Evolutionary conservation across 2,329 filamentous ascomycete species (phyloP).

Genomic region (Fusarium sp.): DNA sequence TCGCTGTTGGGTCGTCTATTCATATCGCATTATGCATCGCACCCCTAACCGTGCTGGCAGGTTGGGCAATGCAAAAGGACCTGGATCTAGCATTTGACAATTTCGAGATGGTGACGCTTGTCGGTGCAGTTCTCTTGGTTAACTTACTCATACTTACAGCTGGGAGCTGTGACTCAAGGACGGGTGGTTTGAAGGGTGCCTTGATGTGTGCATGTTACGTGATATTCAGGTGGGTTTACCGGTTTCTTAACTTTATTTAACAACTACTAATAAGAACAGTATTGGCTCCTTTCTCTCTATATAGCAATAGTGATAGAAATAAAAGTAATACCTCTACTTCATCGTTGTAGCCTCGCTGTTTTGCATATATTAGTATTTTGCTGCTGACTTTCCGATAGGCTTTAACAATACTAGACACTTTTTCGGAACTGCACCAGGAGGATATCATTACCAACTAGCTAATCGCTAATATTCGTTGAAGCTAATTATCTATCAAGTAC

Average conservation of each 20-base stretch:
- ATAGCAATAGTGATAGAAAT: background rate
- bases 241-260: too few species aligned
- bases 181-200: conserved; percentile 63
- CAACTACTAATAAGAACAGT: too few species aligned
- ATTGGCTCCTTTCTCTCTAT: background rate
- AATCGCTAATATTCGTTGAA: too few species aligned
- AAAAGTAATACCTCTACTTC: fast-evolving
- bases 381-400: background rate
- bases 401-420: too few species aligned
- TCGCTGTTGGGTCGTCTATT: conserved; percentile 69
- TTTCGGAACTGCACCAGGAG: too few species aligned
- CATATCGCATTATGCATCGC: conserved; percentile 72
- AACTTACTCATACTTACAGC: conserved; percentile 79
- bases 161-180: conserved; percentile 70
- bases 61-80: conserved; percentile 66
- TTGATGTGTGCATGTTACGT: conserved; percentile 64
- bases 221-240: conserved; percentile 61
- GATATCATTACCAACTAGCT: too few species aligned
- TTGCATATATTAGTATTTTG: background rate
- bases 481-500: too few species aligned
- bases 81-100: conserved; percentile 77
- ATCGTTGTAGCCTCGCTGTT: background rate
- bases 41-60: conserved; percentile 69
- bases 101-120: conserved; percentile 79
- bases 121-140: conserved; percentile 76